Evolutionary conservation across 2,329 filamentous ascomycete genomes (phyloP), one percentile per base, ranked within the genome.

Genomic region (Fusarium penzigii): DNA sequence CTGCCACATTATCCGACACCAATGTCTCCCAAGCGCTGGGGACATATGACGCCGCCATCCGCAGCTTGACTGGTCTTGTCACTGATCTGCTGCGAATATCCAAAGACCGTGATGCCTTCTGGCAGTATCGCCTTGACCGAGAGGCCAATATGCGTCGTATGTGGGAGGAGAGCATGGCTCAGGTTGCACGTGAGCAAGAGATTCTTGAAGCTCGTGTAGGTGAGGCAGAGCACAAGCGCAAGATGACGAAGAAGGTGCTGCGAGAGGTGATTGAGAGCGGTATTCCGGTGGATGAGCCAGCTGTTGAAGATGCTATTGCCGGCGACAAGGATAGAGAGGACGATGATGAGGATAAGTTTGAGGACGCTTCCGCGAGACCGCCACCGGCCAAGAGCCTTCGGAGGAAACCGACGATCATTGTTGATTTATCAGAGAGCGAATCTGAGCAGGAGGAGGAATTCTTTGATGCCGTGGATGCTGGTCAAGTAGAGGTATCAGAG

Each of bases 161-260:
- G 85, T 99, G 94, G 94, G 94, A 99, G 73, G 94, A 99, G 66
- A 97, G 92, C 72, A 97, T 99, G 94, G 92, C 94, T 10, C 87
- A 92, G 64, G 89, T 99, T n/a, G 94, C 92, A 16, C 86, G 85
- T 50, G 94, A 99, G 70, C 94, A 99, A 64, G 94, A 97, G 72
- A 84, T 92, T 46, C 81, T 99, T 2, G 91, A 97, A 68, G 90
- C 85, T 36, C 88, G 87, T 52, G 89, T 97, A 55, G 91, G 90
- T 42, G 90, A 96, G 71, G 90, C 92, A 2, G 93, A 97, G 70
- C 83, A 89, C 67, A 97, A 96, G 78, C 84, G 92, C 51, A 92
- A 89, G 69, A 82, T 89, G 57, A 94, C 94, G 4, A 97, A 96
- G 77, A 86, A 88, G 57, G 92, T 92, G 2, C 80, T 99, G 20